These are phyloP conservation scores for Pythium aristosporum DNA, from an alignment of 352 stramenopile species.

Conservation along the genomic window DNA sequence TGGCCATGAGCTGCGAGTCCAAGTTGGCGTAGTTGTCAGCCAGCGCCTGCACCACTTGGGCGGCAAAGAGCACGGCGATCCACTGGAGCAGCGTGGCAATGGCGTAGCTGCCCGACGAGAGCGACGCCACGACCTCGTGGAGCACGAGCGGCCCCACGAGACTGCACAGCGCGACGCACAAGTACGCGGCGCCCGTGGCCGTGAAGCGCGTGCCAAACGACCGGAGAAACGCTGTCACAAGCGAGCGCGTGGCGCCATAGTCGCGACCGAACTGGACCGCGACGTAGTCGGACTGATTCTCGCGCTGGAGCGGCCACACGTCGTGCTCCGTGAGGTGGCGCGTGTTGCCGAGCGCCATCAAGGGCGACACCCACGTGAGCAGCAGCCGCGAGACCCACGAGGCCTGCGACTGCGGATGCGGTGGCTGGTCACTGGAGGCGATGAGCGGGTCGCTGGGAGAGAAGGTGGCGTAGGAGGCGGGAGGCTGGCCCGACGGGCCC, in stretches of 20 bases:
- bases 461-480: no score
- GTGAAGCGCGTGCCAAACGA: constrained; percentile 39
- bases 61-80: constrained; percentile 43
- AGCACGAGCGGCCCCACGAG: constrained; percentile 45
- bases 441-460: no score
- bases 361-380: not conserved
- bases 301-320: constrained; percentile 38
- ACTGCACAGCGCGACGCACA: constrained; percentile 37
- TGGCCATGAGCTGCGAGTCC: constrained; percentile 51
- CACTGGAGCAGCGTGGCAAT: constrained; percentile 26
- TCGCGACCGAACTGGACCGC: constrained; percentile 26
- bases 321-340: constrained; percentile 46
- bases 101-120: constrained; percentile 28
- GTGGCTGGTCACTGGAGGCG: not conserved
- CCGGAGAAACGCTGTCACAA: constrained; percentile 31
- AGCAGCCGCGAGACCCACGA: not conserved
- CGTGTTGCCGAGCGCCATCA: constrained; percentile 30
- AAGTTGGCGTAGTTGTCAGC: constrained; percentile 48
- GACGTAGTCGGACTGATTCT: constrained; percentile 26
- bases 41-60: constrained; percentile 49
- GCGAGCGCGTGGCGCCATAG: constrained; percentile 35
- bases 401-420: not conserved
- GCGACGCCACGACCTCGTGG: constrained; percentile 32
- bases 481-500: no score
- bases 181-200: constrained; percentile 35